A percentile compares a stretch with the other conserved stretches of the same genome.
Evolutionary conservation across 129 eudicot genomes (phyloP).

Genomic region (Flaveria brownii): DNA sequence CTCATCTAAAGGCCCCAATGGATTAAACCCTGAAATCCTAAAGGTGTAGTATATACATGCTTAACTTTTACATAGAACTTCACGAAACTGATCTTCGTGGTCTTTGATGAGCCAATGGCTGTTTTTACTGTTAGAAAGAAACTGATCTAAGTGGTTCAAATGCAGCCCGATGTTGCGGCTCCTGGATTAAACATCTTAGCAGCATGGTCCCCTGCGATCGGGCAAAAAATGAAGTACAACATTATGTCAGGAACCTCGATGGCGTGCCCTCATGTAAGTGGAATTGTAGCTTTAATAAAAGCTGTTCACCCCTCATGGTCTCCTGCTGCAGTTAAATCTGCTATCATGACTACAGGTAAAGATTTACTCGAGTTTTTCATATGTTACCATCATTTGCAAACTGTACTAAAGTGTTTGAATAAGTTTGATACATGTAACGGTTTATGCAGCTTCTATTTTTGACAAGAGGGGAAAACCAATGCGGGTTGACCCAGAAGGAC

Average conservation of each 20-base stretch:
- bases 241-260: constrained; percentile 85
- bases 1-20: constrained; percentile 90
- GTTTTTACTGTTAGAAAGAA: not conserved
- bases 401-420: not conserved
- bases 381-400: not conserved
- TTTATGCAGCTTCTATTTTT: constrained; percentile 59
- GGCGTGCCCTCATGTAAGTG: constrained; percentile 94
- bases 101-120: not conserved
- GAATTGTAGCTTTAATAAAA: constrained; percentile 73
- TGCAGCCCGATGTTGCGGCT: constrained; percentile 86
- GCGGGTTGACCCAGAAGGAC: constrained; percentile 60
- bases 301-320: constrained; percentile 88
- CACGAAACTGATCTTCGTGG: not conserved
- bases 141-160: not conserved
- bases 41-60: constrained; percentile 48
- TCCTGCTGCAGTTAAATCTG: constrained; percentile 88
- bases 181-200: constrained; percentile 91
- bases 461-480: constrained; percentile 69
- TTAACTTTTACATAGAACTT: not conserved
- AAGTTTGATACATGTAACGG: constrained; percentile 23
- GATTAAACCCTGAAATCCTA: constrained; percentile 66
- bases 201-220: constrained; percentile 80
- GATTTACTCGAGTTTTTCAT: not conserved
- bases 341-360: constrained; percentile 90
- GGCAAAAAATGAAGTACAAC: constrained; percentile 49